Percentiles rank a stretch among this genome's conserved stretches.
These are phyloP conservation scores for Trichaptum fuscoviolaceum DNA, from an alignment of 768 basidiomycete species.

Conservation along the genomic window DNA sequence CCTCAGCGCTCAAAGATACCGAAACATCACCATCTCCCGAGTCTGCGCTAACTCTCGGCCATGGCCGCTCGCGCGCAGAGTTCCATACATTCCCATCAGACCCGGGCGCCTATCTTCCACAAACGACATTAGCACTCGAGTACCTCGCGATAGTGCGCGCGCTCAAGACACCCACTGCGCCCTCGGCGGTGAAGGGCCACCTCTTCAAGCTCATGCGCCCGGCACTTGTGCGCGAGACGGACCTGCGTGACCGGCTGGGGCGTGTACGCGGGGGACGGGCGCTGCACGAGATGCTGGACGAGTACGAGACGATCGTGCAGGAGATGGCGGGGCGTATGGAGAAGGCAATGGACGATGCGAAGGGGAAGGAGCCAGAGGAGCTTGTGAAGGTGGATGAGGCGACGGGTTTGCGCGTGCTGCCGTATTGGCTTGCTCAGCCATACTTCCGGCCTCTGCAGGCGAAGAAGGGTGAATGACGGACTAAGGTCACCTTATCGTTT, in stretches of 20 bases:
- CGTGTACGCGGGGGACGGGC: conserved; percentile 27
- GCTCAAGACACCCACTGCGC: conserved; percentile 63
- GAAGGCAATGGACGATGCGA: conserved; percentile 37
- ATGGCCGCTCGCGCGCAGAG: neutral
- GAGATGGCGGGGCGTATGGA: conserved; percentile 60
- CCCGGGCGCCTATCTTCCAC: conserved; percentile 46
- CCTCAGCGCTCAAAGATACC: neutral
- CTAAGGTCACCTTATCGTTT: too few relatives aligned
- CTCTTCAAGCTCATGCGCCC: conserved; percentile 90
- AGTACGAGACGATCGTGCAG: conserved; percentile 48
- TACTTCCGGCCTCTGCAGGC: conserved; percentile 46
- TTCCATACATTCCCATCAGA: conserved; percentile 22
- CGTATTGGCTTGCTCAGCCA: conserved; percentile 71
- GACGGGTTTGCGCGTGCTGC: conserved; percentile 50
- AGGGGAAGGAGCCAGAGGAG: conserved; percentile 27
- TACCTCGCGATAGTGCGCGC: conserved; percentile 77
- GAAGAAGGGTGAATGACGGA: neutral
- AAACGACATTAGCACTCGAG: conserved; percentile 70
- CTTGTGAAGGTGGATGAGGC: conserved; percentile 36
- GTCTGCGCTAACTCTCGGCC: neutral
- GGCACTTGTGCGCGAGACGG: conserved; percentile 56
- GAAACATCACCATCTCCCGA: neutral
- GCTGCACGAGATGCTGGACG: conserved; percentile 27
- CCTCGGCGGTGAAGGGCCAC: conserved; percentile 85
- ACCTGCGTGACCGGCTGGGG: conserved; percentile 71